Evolutionary conservation across 371 early-diverging fungal species (phyloP).

Genomic region (Mucor circinelloides): DNA sequence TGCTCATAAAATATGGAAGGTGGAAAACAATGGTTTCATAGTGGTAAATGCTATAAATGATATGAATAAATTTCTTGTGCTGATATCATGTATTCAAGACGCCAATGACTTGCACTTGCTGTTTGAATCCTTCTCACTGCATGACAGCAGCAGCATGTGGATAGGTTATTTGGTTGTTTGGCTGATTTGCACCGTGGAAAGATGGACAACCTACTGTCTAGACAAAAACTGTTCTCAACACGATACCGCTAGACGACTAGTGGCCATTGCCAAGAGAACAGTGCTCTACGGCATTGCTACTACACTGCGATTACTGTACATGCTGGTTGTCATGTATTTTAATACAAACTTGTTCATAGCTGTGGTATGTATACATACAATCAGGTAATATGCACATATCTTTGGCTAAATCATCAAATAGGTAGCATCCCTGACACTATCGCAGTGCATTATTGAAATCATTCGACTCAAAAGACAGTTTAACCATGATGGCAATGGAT

Average conservation of each 20-base stretch:
- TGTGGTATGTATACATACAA: slow-evolving; percentile 23
- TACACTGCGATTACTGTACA: slow-evolving; percentile 34
- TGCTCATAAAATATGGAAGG: neutral
- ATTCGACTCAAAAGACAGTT: neutral
- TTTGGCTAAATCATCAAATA: neutral
- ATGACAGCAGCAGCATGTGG: slow-evolving; percentile 16
- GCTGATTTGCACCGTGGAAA: slow-evolving; percentile 34
- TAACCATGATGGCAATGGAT: neutral
- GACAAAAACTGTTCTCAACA: neutral
- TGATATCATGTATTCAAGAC: slow-evolving; percentile 22
- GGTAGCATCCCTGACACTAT: slow-evolving; percentile 11
- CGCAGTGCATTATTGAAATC: slow-evolving; percentile 11
- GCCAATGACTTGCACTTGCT: slow-evolving; percentile 30
- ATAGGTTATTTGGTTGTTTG: slow-evolving; percentile 30
- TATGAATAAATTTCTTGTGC: neutral
- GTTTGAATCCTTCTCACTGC: slow-evolving; percentile 29
- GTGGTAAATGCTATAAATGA: slow-evolving; percentile 13
- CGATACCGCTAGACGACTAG: neutral
- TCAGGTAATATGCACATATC: neutral
- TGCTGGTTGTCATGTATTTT: slow-evolving; percentile 46
- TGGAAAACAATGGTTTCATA: slow-evolving; percentile 34
- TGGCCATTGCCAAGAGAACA: slow-evolving; percentile 16
- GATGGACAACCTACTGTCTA: slow-evolving; percentile 24
- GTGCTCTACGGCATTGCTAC: slow-evolving; percentile 32
- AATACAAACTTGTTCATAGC: slow-evolving; percentile 35